Evolutionary conservation across 306 rosid genomes (phyloP), one percentile per base, ranked within the genome.

Genomic region (Cotoneaster glaucophyllus): DNA sequence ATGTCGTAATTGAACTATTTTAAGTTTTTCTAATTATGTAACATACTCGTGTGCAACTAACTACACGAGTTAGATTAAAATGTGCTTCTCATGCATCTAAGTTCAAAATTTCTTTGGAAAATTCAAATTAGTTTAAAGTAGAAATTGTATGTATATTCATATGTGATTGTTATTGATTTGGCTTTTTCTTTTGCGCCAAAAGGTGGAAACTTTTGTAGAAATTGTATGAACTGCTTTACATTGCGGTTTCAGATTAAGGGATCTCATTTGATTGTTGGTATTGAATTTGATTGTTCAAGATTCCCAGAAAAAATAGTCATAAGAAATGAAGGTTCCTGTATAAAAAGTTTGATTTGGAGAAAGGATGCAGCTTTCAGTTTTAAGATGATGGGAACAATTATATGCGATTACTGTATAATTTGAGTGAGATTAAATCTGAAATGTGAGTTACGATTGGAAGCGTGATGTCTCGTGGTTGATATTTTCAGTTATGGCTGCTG

Each of bases 401-500:
- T 56, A 29, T 21, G 0, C 11, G 11, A 29, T 50, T 4, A 50
- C 21, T 15, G 21, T 15, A 18, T 50, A 50, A 50, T 18, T 18
- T 50, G 54, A 41, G 44, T 41, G 44, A 50, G 54, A 50, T 50
- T 50, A 50, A 5, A 15, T 15, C 54, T 2, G 17, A 1, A 17
- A 21, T 7, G 7, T 3, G 29, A n/a, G 37, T 56, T 37, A 22
- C 59, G 25, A 1, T 10, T 63, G 67, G 15, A 17, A n/a, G 25
- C 32, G 32, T 28, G 78, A 62, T 64, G 8, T 44, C 26, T 63
- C 15, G 3, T 53, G 31, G 57, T 41, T 34, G n/a, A 37, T 74
- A 54, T 74, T 80, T 74, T 70, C 74, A 82, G 80, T 80, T 79
- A 90, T 90, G 96, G 88, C 96, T 82, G 72, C 88, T 77, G 6